phyloP scores from a whole-genome alignment of 768 basidiomycete genomes.

The Pulveroboletus sp. region DNA sequence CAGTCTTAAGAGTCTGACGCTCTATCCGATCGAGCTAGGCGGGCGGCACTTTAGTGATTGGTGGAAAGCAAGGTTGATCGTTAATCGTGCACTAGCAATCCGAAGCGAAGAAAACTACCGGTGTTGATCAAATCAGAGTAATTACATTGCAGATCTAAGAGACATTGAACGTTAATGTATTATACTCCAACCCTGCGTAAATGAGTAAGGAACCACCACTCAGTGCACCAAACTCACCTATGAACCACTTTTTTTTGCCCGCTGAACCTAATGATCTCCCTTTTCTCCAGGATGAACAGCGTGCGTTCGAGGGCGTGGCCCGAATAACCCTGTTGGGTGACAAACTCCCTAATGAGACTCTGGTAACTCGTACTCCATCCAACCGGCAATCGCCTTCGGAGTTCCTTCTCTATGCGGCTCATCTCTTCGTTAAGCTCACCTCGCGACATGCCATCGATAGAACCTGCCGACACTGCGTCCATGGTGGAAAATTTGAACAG shows the following conservation, averaged over 20 bases:
- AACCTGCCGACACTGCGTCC: constrained; percentile 96
- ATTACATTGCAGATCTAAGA: not conserved
- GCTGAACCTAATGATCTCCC: constrained; percentile 86
- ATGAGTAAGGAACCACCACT: not conserved
- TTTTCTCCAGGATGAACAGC: constrained; percentile 89
- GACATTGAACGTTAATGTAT: too few relatives aligned
- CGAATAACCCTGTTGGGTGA: constrained; percentile 87
- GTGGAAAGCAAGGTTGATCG: too few relatives aligned
- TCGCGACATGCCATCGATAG: constrained; percentile 88
- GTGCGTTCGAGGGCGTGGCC: constrained; percentile 90
- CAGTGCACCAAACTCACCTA: constrained; percentile 28
- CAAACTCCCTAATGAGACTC: constrained; percentile 89
- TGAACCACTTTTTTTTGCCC: constrained; percentile 57
- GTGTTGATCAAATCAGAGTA: not conserved
- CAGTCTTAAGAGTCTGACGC: constrained; percentile 59
- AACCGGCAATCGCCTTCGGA: constrained; percentile 78
- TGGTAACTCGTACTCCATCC: constrained; percentile 98
- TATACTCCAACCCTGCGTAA: constrained; percentile 31
- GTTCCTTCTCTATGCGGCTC: constrained; percentile 82
- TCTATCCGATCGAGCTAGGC: constrained; percentile 70
- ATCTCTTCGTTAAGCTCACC: constrained; percentile 94
- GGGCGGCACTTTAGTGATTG: constrained; percentile 32
- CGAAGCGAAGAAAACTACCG: not conserved
- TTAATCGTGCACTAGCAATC: too few relatives aligned
- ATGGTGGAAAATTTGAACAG: constrained; percentile 99